Conservation (phyloP, 495 filamentous ascomycete species). For the Podospora pseudopauciseta region DNA sequence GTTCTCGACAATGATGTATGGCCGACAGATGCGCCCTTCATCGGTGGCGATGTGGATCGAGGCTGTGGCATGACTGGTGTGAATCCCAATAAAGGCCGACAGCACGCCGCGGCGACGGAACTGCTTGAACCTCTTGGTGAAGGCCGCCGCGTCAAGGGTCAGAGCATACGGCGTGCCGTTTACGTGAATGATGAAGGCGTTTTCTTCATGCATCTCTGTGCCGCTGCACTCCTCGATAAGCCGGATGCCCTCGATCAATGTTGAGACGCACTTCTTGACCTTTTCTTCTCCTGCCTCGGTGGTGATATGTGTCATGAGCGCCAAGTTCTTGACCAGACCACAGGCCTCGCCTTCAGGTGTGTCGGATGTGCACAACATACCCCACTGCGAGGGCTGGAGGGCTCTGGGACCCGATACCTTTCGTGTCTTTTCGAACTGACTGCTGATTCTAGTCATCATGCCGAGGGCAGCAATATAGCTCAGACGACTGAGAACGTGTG, state of each 20-base stretch:
- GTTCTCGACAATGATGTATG: slow-evolving; percentile 89
- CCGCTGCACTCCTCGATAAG: slow-evolving; percentile 66
- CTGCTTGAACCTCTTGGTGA: slow-evolving; percentile 75
- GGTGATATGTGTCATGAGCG: slow-evolving; percentile 98
- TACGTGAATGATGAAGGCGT: slow-evolving; percentile 86
- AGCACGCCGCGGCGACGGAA: slow-evolving; percentile 83
- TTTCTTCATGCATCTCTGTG: slow-evolving; percentile 73
- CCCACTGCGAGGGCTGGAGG: slow-evolving; percentile 93
- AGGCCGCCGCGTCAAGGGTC: slow-evolving; percentile 76
- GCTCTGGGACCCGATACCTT: slow-evolving; percentile 95
- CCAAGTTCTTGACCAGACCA: slow-evolving; percentile 96
- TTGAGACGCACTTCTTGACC: slow-evolving; percentile 74
- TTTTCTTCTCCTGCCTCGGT: slow-evolving; percentile 90
- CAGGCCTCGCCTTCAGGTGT: slow-evolving; percentile 98
- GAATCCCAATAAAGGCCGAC: slow-evolving; percentile 91
- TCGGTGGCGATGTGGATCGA: slow-evolving; percentile 95
- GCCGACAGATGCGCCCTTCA: slow-evolving; percentile 91
- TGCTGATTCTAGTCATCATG: slow-evolving; percentile 99
- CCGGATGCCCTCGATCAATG: slow-evolving; percentile 57
- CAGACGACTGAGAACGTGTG: slow-evolving; percentile 89
- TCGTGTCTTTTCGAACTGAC: slow-evolving; percentile 96
- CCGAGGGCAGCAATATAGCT: slow-evolving; percentile 98
- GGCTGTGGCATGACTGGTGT: slow-evolving; percentile 86
- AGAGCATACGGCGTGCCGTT: slow-evolving; percentile 91
- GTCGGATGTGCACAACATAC: slow-evolving; percentile 94